Evolutionary conservation across 129 eudicot genomes (phyloP).

Genomic region (Centaurea solstitialis): DNA sequence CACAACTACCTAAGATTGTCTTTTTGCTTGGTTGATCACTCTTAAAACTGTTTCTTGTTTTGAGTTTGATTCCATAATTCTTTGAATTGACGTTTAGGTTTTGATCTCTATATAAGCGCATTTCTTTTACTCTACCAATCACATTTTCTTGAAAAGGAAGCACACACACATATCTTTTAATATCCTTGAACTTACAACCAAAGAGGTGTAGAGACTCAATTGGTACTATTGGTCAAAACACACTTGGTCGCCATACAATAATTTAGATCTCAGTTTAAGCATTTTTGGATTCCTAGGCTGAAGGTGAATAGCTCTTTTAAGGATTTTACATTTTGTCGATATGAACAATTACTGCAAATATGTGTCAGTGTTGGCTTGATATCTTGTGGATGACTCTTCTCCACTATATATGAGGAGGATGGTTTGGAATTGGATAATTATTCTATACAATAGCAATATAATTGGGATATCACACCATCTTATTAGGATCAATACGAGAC

Average conservation of each 20-base stretch:
- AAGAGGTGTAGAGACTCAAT: background rate
- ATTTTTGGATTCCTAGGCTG: background rate
- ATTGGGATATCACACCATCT: background rate
- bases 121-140: background rate
- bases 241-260: background rate
- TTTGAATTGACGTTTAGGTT: background rate
- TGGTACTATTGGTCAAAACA: background rate
- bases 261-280: background rate
- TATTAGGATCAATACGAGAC: background rate
- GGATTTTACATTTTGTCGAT: background rate
- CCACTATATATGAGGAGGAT: conserved; percentile 6
- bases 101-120: background rate
- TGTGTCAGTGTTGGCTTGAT: background rate
- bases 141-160: background rate
- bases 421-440: background rate
- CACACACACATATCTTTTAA: background rate
- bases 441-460: background rate
- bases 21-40: background rate
- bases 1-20: background rate
- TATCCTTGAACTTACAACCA: background rate
- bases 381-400: conserved; percentile 3
- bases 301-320: background rate
- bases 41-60: background rate
- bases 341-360: background rate
- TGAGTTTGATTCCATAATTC: background rate